Base-by-base conservation (phyloP, 805 yeast genomes). In the Wickerhamiella musiphila region DNA sequence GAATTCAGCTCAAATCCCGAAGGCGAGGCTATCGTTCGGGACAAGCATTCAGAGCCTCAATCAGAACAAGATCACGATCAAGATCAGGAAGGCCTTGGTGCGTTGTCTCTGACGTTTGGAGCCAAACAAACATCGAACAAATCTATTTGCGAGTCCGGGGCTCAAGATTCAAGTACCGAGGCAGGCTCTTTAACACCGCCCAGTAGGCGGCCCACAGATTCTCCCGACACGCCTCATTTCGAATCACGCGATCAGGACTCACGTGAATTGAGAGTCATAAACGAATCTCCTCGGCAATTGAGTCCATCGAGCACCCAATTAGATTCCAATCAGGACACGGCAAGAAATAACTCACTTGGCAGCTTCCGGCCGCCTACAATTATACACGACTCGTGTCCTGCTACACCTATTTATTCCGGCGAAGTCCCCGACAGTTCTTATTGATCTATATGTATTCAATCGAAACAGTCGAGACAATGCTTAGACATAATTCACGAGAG, bases 321-420 rank as follows among this genome's bases (percentile, higher is more conserved):
- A 20, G 23, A 20, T 20, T 20, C 23, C 11, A 7, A 7, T 8
- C 7, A 8, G 10, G 26, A 11, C 12, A 15, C 12, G 10, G 26
- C 10, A 15, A 23, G 26, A 6, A 8, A 6, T 8, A 6, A n/a
- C 13, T 8, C 12, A 11, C 7, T 7, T 14, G 26, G 13, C 6
- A 8, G 12, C 13, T n/a, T 23, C 26, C 15, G 13, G 6, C 26
- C 13, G 12, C 8, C 13, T n/a, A 12, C 26, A 7, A n/a, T 11
- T n/a, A 23, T 28, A 7, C 30, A 16, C 15, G 23, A 28, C 11
- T 28, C 30, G 8, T 18, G 30, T 18, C 30, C 30, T 6, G 16
- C 18, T 4, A 13, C 30, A 12, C 23, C 30, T 4, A 28, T 28
- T 5, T 8, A 12, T 4, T 10, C 7, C 17, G 8, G 12, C 17